phyloP scores from a whole-genome alignment of 2,329 filamentous ascomycete genomes.

The Epichloe glyceriae region DNA sequence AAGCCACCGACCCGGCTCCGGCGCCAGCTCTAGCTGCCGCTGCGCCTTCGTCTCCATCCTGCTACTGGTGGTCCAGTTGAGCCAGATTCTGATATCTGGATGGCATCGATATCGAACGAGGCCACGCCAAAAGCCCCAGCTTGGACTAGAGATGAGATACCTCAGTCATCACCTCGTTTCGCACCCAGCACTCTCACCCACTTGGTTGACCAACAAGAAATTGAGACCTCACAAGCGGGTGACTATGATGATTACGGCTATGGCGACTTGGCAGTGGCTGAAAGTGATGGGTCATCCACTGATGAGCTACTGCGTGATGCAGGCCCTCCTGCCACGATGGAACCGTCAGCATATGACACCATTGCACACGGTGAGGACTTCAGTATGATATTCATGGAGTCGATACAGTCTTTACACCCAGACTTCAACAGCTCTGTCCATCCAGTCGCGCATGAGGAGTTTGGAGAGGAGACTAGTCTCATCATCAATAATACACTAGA shows the following conservation, averaged over 20 bases:
- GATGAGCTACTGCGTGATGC: conserved; percentile 14
- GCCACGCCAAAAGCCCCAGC: conserved; percentile 20
- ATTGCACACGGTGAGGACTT: conserved; percentile 41
- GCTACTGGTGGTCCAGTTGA: conserved; percentile 7
- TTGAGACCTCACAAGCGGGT: conserved; percentile 9
- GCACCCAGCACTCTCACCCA: conserved; percentile 2
- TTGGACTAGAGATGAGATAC: background rate
- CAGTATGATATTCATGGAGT: conserved; percentile 46
- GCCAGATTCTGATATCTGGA: conserved; percentile 32
- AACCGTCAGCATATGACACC: conserved; percentile 23
- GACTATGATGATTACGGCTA: conserved; percentile 14
- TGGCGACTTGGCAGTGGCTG: conserved; percentile 14
- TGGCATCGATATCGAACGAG: conserved; percentile 27
- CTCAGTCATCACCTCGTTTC: conserved; percentile 6
- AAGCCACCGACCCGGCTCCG: background rate
- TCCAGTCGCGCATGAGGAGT: conserved; percentile 26
- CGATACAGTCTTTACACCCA: conserved; percentile 36
- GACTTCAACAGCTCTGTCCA: conserved; percentile 23
- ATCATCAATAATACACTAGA: conserved; percentile 45
- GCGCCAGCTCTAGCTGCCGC: background rate
- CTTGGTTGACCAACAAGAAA: conserved; percentile 3
- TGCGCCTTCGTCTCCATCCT: conserved; percentile 4
- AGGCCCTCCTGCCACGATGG: conserved; percentile 8
- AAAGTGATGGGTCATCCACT: conserved; percentile 21
- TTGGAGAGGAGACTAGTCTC: conserved; percentile 42